Evolutionary conservation across 306 rosid species (phyloP).

Genomic region (Vigna mungo): DNA sequence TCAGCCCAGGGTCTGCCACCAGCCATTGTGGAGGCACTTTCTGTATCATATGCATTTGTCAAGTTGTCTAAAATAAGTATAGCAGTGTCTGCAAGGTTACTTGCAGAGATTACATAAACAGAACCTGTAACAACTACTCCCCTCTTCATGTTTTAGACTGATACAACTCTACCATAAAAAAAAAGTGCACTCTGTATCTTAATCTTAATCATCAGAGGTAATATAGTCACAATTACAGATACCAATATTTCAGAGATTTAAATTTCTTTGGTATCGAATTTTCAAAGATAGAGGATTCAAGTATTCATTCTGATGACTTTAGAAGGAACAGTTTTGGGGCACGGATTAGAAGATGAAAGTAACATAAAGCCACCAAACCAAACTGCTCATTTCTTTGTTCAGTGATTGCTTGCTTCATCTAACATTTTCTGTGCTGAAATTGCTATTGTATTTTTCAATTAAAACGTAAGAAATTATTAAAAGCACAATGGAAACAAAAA

Average conservation of each 20-base stretch:
- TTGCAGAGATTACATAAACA: constrained; percentile 9
- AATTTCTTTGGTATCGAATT: not conserved
- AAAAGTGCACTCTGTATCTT: not conserved
- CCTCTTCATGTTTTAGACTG: not conserved
- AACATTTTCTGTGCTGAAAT: constrained; percentile 6
- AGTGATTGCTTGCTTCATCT: not conserved
- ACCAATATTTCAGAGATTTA: not conserved
- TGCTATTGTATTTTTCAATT: not conserved
- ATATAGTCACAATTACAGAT: not conserved
- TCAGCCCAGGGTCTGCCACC: not conserved
- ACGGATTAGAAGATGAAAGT: not conserved
- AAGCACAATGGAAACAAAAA: constrained; percentile 19
- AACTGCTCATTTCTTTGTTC: not conserved
- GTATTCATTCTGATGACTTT: not conserved
- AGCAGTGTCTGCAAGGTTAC: constrained; percentile 24
- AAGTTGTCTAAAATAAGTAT: constrained; percentile 42
- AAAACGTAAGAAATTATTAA: not conserved
- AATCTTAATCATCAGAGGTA: constrained; percentile 5
- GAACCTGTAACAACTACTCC: not conserved
- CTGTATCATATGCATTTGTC: not conserved
- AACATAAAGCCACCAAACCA: constrained; percentile 15
- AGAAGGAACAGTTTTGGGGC: constrained; percentile 3
- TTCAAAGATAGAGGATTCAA: not conserved
- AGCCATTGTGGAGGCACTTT: not conserved
- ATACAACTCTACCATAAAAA: too few relatives aligned